These are phyloP conservation scores for Pharnaceum exiguum DNA, from an alignment of 148 eudicot genomes.

Conservation along the genomic window DNA sequence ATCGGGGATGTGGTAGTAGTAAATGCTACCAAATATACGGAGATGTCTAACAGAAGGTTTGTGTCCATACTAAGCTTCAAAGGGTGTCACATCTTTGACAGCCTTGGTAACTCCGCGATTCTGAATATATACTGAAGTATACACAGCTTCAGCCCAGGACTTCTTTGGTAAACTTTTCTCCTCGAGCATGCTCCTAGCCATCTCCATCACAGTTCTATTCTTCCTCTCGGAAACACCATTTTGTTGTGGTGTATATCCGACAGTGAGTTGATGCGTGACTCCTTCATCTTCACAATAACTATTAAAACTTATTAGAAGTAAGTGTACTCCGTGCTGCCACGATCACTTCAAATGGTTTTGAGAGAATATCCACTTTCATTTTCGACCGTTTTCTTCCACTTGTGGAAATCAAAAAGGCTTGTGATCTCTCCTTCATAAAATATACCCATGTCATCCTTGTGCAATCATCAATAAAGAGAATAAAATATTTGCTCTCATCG, in stretches of 20 bases:
- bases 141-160: constrained; percentile 19
- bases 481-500: constrained; percentile 6
- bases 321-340: constrained; percentile 12
- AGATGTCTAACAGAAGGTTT: not conserved
- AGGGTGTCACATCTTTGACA: not conserved
- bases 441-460: constrained; percentile 16
- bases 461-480: constrained; percentile 15
- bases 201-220: constrained; percentile 9
- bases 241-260: constrained; percentile 9
- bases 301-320: not conserved
- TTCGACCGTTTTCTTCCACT: constrained; percentile 4
- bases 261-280: constrained; percentile 2
- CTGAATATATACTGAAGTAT: constrained; percentile 3
- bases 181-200: constrained; percentile 6
- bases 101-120: constrained; percentile 9
- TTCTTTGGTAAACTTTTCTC: constrained; percentile 10
- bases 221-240: constrained; percentile 18
- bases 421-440: constrained; percentile 4
- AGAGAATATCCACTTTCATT: constrained; percentile 2
- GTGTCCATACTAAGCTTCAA: constrained; percentile 10
- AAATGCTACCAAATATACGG: not conserved
- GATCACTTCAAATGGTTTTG: not conserved
- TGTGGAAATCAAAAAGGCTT: not conserved
- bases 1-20: not conserved
- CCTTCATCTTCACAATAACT: constrained; percentile 17